A percentile compares a stretch with the other conserved stretches of the same genome.
phyloP scores from a whole-genome alignment of 306 rosid species.

The Albizia julibrissin region DNA sequence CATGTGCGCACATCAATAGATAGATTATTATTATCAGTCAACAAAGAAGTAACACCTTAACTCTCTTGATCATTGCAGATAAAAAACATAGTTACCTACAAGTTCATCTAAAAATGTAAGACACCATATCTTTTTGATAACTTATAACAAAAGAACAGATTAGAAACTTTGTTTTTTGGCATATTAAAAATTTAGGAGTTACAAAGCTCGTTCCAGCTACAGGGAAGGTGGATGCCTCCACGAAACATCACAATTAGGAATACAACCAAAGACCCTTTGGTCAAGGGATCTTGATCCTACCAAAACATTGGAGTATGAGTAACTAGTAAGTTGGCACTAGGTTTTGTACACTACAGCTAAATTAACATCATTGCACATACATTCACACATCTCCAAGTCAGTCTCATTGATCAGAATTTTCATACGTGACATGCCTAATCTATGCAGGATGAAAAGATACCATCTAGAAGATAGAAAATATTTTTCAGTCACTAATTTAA shows the following conservation, averaged over 20 bases:
- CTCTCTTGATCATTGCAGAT: constrained; percentile 23
- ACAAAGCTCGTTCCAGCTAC: background rate
- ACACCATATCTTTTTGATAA: constrained; percentile 11
- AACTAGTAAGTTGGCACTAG: background rate
- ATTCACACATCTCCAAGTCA: constrained; percentile 2
- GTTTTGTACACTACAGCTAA: background rate
- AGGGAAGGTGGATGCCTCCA: background rate
- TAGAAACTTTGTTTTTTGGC: background rate
- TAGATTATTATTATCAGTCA: background rate
- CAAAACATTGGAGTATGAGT: background rate
- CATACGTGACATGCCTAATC: background rate
- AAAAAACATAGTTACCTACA: background rate
- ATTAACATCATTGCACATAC: background rate
- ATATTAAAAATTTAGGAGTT: background rate
- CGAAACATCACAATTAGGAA: background rate
- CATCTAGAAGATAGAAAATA: background rate
- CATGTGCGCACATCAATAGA: background rate
- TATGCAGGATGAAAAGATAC: background rate
- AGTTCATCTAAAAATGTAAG: constrained; percentile 6
- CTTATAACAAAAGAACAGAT: constrained; percentile 12
- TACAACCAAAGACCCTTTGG: background rate
- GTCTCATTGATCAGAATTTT: background rate
- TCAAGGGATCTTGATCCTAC: background rate
- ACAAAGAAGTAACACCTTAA: constrained; percentile 9
- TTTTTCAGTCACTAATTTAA: background rate